Evolutionary conservation across 2,329 filamentous ascomycete species (phyloP), one percentile per base, ranked within the genome.

Genomic region (Fusarium abutilonis): DNA sequence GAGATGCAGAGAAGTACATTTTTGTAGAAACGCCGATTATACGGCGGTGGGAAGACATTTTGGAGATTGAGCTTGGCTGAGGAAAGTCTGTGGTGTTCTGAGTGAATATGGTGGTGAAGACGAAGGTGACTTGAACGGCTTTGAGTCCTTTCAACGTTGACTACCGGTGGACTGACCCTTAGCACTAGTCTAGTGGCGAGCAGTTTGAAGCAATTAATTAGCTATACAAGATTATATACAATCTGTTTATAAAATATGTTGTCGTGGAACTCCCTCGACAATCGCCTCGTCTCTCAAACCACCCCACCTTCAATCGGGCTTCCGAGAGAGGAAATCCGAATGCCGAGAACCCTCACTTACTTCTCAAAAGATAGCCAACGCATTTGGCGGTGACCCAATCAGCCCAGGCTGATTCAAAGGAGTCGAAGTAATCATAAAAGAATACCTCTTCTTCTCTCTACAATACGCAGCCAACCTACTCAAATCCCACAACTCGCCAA

Each of bases 21-120:
- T 93, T 93, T 35, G 89, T 86, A 42, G 87, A 90, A 63, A 92
- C 87, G 74, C 90, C 89, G 57, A 93, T 81, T 59, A 93, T 80
- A 69, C 86, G 87, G 70, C 85, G 85, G 42, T 38, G 72, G 26
- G 74, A 46, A 41, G 69, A 26, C 67, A 69, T 72, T 31, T 17
- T 21, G 40, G 29, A 10, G 42, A 17, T 10, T 17, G 32, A 15
- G 9, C 19, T 23, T 14, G 32, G 9, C 36, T 28, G 5, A 41
- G 2, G 6, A 23, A n/a, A 3, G 2, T 2, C 9, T 46, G 36
- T 3, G 26, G 17, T 7, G 15, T 42, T 29, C 3, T 28, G 26
- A 10, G 11, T 19, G 26, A 42, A 9, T 13, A 29, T 19, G 13
- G 31, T 13, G 19, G 19, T 19, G 19, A n/a, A n/a, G n/a, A n/a